A percentile compares a stretch with the other conserved stretches of the same genome.
Evolutionary conservation across 805 yeast species (phyloP).

Genomic region (Nakazawaea populi): DNA sequence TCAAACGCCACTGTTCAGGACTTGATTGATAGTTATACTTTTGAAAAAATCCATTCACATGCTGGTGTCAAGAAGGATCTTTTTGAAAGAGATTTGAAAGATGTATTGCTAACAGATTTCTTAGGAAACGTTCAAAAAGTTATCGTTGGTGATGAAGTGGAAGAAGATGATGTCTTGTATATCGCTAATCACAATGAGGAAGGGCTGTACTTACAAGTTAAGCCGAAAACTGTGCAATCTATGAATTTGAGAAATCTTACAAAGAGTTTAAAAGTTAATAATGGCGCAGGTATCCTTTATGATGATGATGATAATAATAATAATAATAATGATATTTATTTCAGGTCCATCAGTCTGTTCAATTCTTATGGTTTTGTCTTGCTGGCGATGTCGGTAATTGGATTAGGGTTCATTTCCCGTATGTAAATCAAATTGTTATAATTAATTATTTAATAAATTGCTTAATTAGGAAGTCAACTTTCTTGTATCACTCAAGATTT

Average conservation of each 20-base stretch:
- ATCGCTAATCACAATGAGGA: conserved; percentile 28
- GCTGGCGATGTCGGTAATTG: not conserved
- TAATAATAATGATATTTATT: too few species aligned
- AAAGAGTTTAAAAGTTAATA: too few species aligned
- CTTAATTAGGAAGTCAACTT: not conserved
- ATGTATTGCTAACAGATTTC: conserved; percentile 84
- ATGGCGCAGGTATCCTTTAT: too few species aligned
- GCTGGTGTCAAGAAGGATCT: conserved; percentile 90
- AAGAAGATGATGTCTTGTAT: conserved; percentile 40
- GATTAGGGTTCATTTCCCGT: not conserved
- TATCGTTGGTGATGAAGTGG: conserved; percentile 45
- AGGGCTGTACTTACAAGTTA: conserved; percentile 12
- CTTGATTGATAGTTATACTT: conserved; percentile 77
- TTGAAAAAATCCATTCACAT: conserved; percentile 80
- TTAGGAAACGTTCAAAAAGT: conserved; percentile 89
- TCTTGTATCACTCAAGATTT: too few species aligned
- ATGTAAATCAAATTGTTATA: not conserved
- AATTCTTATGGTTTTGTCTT: not conserved
- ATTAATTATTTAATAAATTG: not conserved
- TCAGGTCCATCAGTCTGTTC: not conserved
- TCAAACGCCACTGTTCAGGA: conserved; percentile 76
- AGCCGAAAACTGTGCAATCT: too few species aligned
- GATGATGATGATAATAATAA: too few species aligned
- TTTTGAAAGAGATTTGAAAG: conserved; percentile 55
- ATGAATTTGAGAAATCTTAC: too few species aligned